Base-by-base conservation (phyloP, 2,329 filamentous ascomycete genomes). In the Ophiostoma pallidulum region DNA sequence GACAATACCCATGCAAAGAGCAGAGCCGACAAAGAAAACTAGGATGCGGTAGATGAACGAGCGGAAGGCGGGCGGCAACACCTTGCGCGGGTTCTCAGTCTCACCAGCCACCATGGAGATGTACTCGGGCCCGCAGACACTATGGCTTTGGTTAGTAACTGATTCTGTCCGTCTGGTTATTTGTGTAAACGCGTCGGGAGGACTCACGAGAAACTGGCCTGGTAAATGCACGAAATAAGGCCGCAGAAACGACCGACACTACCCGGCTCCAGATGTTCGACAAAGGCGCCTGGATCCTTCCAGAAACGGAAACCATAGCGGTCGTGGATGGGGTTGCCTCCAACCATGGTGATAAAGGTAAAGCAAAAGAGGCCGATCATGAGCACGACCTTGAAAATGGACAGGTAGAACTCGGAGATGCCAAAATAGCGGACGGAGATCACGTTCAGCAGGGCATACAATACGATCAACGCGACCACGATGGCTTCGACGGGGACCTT, bases 11-110 rank as follows among this genome's bases (percentile, higher is more conserved):
- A 84, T 72, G 45, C 71, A 73, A 2, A 87, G 67, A 4, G 78
- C 77, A 6, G 80, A 77, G 6, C 82, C 71, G 19, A 84, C 72
- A 64, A 84, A 86, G 64, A 86, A 85, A 1, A 74, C 58, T 2
- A 74, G 78, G 43, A 85, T 68, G 26, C 82, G 76, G 61, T 78
- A 82, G 62, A 83, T 82, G 4, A 84, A 77, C 1, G 75, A 77
- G 51, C 82, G 82, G 63, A 74, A 84, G 1, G 80, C 80, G 45
- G 71, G 72, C 3, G 80, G 80, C 58, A 86, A 70, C 31, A 75
- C 71, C 6, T 63, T 62, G 12, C 78, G 72, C 2, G 78, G 78
- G 38, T 77, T 75, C 53, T 78, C 68, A 0, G 77, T 68, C 60
- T 82, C 78, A 40, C 62, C 64, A 10, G 66, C 66, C 3, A 67